Conservation (phyloP, 2,329 filamentous ascomycete genomes). For the Eutypella sp. region DNA sequence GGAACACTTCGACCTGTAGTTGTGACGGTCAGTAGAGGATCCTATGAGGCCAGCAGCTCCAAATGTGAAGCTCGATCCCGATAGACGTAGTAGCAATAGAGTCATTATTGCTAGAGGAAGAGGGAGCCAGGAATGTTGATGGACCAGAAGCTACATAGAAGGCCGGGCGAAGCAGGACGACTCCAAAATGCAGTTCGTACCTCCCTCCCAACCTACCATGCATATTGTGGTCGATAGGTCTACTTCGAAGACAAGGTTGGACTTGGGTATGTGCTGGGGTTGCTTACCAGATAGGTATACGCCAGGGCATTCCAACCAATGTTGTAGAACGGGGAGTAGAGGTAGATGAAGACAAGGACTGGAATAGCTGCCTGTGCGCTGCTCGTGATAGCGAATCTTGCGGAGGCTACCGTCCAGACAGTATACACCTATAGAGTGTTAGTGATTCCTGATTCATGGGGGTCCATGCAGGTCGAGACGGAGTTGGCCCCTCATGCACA, state of each 20-base stretch:
- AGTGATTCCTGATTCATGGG: background rate
- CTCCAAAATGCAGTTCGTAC: background rate
- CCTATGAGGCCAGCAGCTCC: too few relatives aligned
- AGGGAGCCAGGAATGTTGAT: too few relatives aligned
- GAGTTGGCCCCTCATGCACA: too few relatives aligned
- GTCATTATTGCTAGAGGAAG: too few relatives aligned
- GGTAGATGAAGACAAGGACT: slow-evolving; percentile 37
- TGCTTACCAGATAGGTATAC: slow-evolving; percentile 29
- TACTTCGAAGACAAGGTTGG: background rate
- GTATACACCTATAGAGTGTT: slow-evolving; percentile 23
- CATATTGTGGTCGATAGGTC: too few relatives aligned
- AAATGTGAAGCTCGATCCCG: background rate
- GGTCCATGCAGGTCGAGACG: background rate
- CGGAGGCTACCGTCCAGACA: slow-evolving; percentile 34
- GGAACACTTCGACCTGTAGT: slow-evolving; percentile 29
- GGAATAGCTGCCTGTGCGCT: slow-evolving; percentile 28
- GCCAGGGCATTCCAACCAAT: slow-evolving; percentile 30
- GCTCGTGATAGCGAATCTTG: slow-evolving; percentile 31
- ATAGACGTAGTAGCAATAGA: too few relatives aligned
- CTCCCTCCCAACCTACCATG: too few relatives aligned
- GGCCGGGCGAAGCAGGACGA: background rate
- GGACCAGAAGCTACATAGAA: too few relatives aligned
- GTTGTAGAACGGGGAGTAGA: slow-evolving; percentile 37
- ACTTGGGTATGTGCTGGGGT: background rate
- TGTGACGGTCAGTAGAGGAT: background rate